Conservation (phyloP, 306 rosid species). For the Dicorynia guianensis region DNA sequence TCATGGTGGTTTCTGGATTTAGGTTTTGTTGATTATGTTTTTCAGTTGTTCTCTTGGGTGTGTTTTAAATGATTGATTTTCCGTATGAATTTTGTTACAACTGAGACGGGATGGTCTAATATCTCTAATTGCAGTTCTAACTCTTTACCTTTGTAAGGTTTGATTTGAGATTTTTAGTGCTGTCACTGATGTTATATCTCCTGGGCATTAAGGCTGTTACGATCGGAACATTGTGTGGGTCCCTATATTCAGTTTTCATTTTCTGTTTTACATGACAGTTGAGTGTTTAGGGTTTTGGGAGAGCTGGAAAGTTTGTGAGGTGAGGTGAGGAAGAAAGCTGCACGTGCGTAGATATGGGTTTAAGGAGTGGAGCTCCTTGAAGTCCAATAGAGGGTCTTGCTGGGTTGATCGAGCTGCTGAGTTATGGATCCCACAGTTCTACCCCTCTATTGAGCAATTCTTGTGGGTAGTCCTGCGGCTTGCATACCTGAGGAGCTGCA, state of each 20-base stretch:
- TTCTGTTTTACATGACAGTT: too few species aligned
- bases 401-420: conserved; percentile 66
- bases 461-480: conserved; percentile 59
- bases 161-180: too few species aligned
- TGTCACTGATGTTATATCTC: too few species aligned
- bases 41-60: neutral
- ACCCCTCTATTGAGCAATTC: neutral
- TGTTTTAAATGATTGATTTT: neutral
- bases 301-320: too few species aligned
- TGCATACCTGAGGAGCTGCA: conserved; percentile 73
- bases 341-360: neutral
- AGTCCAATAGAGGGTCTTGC: conserved; percentile 68
- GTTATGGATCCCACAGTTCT: conserved; percentile 75
- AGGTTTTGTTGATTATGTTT: neutral
- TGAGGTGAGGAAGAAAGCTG: too few species aligned
- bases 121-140: too few species aligned
- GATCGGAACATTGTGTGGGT: too few species aligned
- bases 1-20: neutral
- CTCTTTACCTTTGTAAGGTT: too few species aligned
- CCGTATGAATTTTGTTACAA: neutral
- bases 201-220: too few species aligned
- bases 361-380: conserved; percentile 67
- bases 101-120: too few species aligned
- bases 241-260: too few species aligned
- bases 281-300: neutral